Conservation (phyloP, 495 filamentous ascomycete species). For the Gamarada debralockiae region DNA sequence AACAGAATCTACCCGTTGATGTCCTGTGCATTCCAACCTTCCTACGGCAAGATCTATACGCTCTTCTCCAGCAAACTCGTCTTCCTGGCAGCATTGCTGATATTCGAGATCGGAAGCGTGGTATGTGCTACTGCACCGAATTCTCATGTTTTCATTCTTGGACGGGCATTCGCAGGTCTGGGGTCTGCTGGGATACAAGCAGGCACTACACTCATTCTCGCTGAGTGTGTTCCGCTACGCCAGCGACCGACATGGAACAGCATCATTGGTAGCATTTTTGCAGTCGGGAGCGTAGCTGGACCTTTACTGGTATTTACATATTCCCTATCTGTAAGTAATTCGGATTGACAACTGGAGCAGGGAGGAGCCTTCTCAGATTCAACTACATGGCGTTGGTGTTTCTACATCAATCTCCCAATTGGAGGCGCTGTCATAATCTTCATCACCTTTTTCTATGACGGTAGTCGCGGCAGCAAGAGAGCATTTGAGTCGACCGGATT, state of each 20-base stretch:
- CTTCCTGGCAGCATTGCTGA: conserved; percentile 62
- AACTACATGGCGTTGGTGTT: conserved; percentile 27
- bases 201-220: conserved; percentile 76
- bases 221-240: conserved; percentile 66
- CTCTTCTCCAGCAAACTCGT: conserved; percentile 46
- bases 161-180: conserved; percentile 78
- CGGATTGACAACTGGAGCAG: too few relatives aligned
- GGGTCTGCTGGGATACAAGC: conserved; percentile 80
- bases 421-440: conserved; percentile 42
- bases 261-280: conserved; percentile 54
- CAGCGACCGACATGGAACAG: conserved; percentile 60
- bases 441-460: conserved; percentile 45
- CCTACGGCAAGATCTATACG: conserved; percentile 23
- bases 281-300: conserved; percentile 66
- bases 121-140: conserved; percentile 75
- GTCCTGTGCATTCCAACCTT: conserved; percentile 45
- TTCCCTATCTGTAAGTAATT: too few relatives aligned
- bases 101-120: conserved; percentile 82
- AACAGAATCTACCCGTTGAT: conserved; percentile 80
- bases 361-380: conserved; percentile 58
- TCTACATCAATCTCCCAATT: conserved; percentile 49
- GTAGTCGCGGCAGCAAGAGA: conserved; percentile 39
- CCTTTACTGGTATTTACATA: conserved; percentile 57
- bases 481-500: conserved; percentile 12
- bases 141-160: conserved; percentile 73